Percentiles rank a stretch among this genome's conserved stretches.
phyloP scores from a whole-genome alignment of 163 green algal genomes.

The Botryococcus braunii region DNA sequence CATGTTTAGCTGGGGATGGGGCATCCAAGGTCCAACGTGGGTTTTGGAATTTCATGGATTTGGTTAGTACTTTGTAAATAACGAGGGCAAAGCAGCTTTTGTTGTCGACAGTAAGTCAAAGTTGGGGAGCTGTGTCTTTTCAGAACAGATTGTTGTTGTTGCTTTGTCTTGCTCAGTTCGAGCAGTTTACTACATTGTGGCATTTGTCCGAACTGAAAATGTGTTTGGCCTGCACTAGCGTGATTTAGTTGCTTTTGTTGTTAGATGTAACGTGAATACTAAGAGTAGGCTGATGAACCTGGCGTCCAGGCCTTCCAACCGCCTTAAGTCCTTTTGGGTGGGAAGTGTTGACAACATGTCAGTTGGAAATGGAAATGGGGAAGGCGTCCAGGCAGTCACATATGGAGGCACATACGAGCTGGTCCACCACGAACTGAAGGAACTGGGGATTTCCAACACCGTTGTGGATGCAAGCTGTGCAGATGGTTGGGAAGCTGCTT shows the following conservation, averaged over 20 bases:
- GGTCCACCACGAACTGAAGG: constrained; percentile 12
- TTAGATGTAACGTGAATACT: background rate
- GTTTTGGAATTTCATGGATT: too few relatives aligned
- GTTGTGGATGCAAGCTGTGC: constrained; percentile 15
- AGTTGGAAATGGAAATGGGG: background rate
- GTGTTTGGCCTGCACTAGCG: too few relatives aligned
- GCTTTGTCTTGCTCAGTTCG: too few relatives aligned
- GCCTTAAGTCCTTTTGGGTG: background rate
- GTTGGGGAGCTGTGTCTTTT: too few relatives aligned
- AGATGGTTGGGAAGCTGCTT: constrained; percentile 13
- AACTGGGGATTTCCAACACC: constrained; percentile 16
- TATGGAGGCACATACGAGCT: constrained; percentile 28
- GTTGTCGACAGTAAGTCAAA: too few relatives aligned
- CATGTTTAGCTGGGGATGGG: too few relatives aligned
- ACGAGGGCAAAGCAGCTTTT: too few relatives aligned
- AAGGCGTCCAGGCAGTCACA: constrained; percentile 5
- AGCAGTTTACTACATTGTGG: too few relatives aligned
- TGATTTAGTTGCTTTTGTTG: background rate
- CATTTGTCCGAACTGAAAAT: too few relatives aligned
- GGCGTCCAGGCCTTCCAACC: background rate
- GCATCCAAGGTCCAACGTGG: too few relatives aligned
- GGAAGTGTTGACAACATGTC: background rate
- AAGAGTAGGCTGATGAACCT: background rate
- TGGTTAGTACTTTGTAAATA: too few relatives aligned
- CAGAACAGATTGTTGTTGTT: too few relatives aligned